Percentiles rank a stretch among this genome's conserved stretches.
Conservation (phyloP, 2,329 filamentous ascomycete species). For the Alternaria sp. region DNA sequence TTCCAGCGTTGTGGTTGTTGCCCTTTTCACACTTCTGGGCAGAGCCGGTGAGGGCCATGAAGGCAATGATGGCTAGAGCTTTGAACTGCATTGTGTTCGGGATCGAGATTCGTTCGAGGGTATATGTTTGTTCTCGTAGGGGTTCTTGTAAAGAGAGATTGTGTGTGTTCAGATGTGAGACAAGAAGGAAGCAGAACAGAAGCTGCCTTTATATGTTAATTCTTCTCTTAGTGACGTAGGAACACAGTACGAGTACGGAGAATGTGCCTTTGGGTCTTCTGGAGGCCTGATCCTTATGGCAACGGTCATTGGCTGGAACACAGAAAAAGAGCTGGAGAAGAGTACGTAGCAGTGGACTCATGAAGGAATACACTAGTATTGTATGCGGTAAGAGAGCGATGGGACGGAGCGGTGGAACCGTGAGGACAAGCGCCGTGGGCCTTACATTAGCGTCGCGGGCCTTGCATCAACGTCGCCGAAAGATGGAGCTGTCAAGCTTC, state of each 20-base stretch:
- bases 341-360: background rate
- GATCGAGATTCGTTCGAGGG: background rate
- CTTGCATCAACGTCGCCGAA: background rate
- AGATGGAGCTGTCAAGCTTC: background rate
- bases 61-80: background rate
- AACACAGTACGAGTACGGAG: background rate
- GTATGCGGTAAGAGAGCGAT: background rate
- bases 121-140: background rate
- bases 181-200: background rate
- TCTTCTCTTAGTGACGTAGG: background rate
- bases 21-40: background rate
- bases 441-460: background rate
- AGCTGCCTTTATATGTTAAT: background rate
- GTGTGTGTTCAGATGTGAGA: background rate
- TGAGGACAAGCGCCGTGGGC: background rate
- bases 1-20: background rate
- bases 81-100: background rate
- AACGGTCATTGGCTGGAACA: no score
- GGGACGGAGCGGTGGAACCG: background rate
- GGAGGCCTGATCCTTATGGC: no score
- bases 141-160: background rate
- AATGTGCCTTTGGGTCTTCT: no score
- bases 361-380: background rate
- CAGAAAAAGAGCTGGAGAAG: no score
- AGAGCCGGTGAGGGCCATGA: background rate